Base-by-base conservation (phyloP, 2,329 filamentous ascomycete species). In the Sporothrix dimorphospora region DNA sequence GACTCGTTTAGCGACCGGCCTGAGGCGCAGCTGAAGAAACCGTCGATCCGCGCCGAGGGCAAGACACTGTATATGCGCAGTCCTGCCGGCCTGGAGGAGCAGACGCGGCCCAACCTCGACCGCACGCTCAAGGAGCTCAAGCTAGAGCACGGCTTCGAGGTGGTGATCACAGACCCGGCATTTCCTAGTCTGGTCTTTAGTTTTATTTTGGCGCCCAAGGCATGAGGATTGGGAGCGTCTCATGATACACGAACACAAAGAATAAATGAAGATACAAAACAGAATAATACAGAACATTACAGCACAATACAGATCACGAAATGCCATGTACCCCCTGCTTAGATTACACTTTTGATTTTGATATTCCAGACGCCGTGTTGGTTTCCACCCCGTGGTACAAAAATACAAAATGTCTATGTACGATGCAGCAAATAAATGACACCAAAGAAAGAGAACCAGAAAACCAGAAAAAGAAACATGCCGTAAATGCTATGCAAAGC, bases 21-120 rank as follows among this genome's bases (percentile, higher is more conserved):
- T 2, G 95, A 97, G 80, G 90, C 94, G 72, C 96, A 98, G 82
- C 86, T 99, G 71, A 98, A 98, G 86, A 94, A 94, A 80, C 95
- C 96, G 0, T 97, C 93, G 7, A 88, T 99, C 76, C 88, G 94
- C 66, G 85, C 84, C 0, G 91, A 95, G 76, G 88, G 89, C 70
- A 96, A 92, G 84, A 96, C 93, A 3, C 85, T 99, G 57, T 99
- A 98, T 81, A 96, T 97, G 86, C 94, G 94, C 76, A 90, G 88
- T 38, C 94, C 96, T 0, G 89, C 91, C 6, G 89, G 92, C 74
- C 83, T 99, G 71, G 93, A 97, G 79, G 89, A 94, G 82, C 89
- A 94, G 82, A 98, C 95, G 0, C 86, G 93, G 71, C 89, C 90
- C 1, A 98, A 99, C 79, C 83, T 99, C 74, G 85, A 85, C 74